Conservation (phyloP, 805 yeast genomes). For the Barnettozyma californica region DNA sequence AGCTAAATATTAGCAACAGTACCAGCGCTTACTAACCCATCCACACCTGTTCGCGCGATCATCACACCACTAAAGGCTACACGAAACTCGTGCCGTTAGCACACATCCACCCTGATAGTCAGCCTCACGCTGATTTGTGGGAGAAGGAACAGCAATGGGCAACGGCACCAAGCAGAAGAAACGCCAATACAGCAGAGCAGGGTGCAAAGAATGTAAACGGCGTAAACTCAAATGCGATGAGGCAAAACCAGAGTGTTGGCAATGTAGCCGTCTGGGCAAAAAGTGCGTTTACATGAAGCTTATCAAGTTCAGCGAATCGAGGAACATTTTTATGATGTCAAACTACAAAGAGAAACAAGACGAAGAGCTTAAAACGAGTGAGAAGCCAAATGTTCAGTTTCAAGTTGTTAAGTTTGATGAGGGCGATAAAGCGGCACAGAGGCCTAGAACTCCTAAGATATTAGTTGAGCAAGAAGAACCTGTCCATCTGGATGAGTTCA, state of each 20-base stretch:
- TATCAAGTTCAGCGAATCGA: constrained; percentile 18
- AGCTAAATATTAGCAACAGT: background rate
- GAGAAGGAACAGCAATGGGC: background rate
- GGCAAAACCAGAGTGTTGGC: constrained; percentile 31
- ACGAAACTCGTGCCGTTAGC: background rate
- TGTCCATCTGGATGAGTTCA: background rate
- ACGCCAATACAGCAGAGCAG: constrained; percentile 39
- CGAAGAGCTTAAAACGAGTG: background rate
- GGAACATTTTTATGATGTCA: constrained; percentile 9
- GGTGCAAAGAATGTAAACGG: constrained; percentile 41
- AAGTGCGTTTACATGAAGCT: constrained; percentile 33
- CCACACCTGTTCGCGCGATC: background rate
- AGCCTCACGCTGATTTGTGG: too few species aligned
- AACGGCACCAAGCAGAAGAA: constrained; percentile 24
- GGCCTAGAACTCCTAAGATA: background rate
- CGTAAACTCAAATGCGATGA: constrained; percentile 33
- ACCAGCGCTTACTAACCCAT: background rate
- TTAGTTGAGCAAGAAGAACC: background rate
- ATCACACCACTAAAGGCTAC: too few species aligned
- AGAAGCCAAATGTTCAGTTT: background rate
- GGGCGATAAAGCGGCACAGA: background rate
- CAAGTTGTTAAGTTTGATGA: background rate
- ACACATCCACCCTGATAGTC: too few species aligned
- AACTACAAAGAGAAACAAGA: background rate
- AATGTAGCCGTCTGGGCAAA: constrained; percentile 33